phyloP scores from a whole-genome alignment of 306 rosid species.

The Medicago ruthenica region DNA sequence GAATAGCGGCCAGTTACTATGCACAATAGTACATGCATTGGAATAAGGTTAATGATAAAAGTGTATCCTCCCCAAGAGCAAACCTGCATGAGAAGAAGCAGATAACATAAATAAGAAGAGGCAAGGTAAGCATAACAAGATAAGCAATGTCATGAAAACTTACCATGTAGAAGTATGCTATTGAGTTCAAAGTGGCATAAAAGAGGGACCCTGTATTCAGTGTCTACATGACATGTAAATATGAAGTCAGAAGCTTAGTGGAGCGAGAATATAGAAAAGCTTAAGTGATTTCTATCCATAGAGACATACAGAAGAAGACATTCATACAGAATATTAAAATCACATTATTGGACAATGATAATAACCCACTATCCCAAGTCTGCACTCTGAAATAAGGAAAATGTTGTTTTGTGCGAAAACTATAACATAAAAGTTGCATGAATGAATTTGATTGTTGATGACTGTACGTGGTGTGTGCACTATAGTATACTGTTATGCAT shows the following conservation, averaged over 20 bases:
- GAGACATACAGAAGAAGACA: constrained; percentile 1
- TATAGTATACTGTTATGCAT: background rate
- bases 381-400: background rate
- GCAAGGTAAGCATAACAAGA: constrained; percentile 34
- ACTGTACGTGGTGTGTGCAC: background rate
- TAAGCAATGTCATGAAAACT: constrained; percentile 41
- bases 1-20: constrained; percentile 95
- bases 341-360: constrained; percentile 4
- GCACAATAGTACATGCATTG: constrained; percentile 98
- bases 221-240: constrained; percentile 61
- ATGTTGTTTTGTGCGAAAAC: background rate
- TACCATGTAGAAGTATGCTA: constrained; percentile 99
- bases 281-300: constrained; percentile 20
- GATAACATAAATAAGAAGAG: constrained; percentile 36
- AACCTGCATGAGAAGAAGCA: constrained; percentile 64
- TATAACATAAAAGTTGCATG: background rate
- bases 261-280: constrained; percentile 35
- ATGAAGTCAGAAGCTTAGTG: constrained; percentile 47
- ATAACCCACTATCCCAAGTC: background rate
- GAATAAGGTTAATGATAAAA: constrained; percentile 96
- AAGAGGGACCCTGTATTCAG: constrained; percentile 98
- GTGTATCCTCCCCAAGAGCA: constrained; percentile 99
- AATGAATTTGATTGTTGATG: constrained; percentile 2
- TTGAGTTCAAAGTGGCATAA: constrained; percentile 91
- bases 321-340: constrained; percentile 36